phyloP scores from a whole-genome alignment of 768 basidiomycete genomes.

The Nevesoporus exiguus region DNA sequence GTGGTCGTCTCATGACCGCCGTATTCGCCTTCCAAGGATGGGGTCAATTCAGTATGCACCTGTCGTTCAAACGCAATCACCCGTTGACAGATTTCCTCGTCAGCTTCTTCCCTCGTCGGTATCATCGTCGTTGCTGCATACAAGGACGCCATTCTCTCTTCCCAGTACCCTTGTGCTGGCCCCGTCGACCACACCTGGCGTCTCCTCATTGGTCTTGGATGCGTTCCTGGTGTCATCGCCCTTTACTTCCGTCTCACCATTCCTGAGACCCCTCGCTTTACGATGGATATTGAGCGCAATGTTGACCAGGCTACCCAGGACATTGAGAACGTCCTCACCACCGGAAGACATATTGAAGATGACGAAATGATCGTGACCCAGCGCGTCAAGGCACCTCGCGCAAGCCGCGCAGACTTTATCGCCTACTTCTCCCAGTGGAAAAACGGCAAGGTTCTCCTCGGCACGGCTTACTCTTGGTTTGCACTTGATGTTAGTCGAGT shows the following conservation, averaged over 20 bases:
- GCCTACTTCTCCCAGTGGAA: constrained; percentile 67
- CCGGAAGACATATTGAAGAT: constrained; percentile 45
- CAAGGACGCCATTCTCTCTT: constrained; percentile 54
- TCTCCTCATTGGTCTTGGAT: constrained; percentile 83
- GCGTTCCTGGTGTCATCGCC: constrained; percentile 74
- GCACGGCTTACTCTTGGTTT: constrained; percentile 83
- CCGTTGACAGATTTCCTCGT: background rate
- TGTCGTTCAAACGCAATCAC: background rate
- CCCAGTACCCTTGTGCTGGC: constrained; percentile 35
- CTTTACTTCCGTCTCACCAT: constrained; percentile 93
- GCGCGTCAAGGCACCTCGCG: constrained; percentile 66
- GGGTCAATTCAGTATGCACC: constrained; percentile 68
- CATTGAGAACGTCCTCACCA: constrained; percentile 62
- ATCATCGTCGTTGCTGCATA: constrained; percentile 63
- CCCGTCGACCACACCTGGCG: constrained; percentile 82
- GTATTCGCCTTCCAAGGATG: constrained; percentile 87
- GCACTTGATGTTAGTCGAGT: constrained; percentile 66
- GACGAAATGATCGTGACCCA: constrained; percentile 48
- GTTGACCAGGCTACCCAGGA: constrained; percentile 70
- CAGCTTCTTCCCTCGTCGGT: constrained; percentile 65
- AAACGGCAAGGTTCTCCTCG: constrained; percentile 78
- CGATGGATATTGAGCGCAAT: constrained; percentile 89
- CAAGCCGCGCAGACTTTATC: constrained; percentile 63
- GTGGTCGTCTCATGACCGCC: constrained; percentile 87
- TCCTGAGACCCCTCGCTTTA: constrained; percentile 87